A percentile compares a stretch with the other conserved stretches of the same genome.
Conservation (phyloP, 2,329 filamentous ascomycete genomes). For the Colletotrichum sp. region DNA sequence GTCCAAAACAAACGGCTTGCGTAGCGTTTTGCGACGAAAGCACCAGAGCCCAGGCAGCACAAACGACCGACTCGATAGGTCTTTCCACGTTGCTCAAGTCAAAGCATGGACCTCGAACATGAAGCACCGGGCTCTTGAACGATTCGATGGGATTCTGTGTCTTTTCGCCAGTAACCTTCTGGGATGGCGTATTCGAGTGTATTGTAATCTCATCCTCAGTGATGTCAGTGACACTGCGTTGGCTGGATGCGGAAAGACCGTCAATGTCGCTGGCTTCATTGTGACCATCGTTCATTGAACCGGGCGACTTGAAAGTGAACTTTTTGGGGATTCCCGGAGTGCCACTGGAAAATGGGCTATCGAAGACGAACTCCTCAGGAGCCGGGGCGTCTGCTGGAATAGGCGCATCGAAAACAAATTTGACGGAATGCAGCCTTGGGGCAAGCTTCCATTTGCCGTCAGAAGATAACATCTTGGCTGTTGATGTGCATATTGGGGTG, state of each 20-base stretch:
- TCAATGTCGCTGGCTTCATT: neutral
- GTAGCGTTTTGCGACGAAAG: neutral
- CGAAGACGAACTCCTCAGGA: conserved; percentile 2
- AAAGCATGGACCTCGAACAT: neutral
- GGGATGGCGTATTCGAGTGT: neutral
- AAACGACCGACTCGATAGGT: neutral
- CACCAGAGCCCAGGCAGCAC: neutral
- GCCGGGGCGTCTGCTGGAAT: neutral
- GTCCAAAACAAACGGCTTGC: neutral
- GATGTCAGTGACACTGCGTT: neutral
- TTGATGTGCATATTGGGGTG: neutral
- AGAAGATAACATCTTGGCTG: neutral
- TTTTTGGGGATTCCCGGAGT: neutral
- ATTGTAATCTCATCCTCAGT: neutral
- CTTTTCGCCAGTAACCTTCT: neutral
- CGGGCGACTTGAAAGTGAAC: neutral
- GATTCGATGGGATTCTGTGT: neutral
- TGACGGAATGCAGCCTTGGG: conserved; percentile 10
- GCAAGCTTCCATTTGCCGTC: neutral
- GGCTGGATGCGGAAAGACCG: neutral
- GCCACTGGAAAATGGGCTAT: neutral
- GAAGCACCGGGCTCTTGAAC: fast-evolving
- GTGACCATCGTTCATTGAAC: neutral
- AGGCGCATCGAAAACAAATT: conserved; percentile 1
- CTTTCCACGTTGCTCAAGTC: neutral